phyloP scores from a whole-genome alignment of 2,329 filamentous ascomycete genomes.

The Grosmannia clavigera region DNA sequence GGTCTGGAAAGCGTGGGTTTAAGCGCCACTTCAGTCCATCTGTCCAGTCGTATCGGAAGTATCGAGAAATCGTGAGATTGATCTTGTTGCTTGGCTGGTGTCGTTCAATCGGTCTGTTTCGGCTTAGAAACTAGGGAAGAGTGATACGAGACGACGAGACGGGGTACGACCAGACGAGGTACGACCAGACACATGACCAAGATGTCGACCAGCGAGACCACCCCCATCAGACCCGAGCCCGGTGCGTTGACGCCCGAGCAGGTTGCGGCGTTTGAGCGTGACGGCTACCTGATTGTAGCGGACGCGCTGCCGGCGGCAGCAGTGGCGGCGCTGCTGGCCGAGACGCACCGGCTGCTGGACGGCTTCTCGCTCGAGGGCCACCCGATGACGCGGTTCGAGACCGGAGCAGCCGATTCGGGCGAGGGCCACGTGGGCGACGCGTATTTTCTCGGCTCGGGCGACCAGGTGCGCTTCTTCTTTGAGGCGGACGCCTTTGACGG shows the following conservation, averaged over 20 bases:
- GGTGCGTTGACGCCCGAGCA: constrained; percentile 53
- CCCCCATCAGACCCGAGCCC: too few relatives aligned
- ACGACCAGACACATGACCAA: too few relatives aligned
- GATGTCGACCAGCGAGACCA: background rate
- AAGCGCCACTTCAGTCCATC: too few relatives aligned
- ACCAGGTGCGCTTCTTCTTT: constrained; percentile 95
- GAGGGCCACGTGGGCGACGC: constrained; percentile 75
- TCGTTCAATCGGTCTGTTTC: too few relatives aligned
- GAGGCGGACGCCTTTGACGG: constrained; percentile 80
- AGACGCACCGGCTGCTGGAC: constrained; percentile 63
- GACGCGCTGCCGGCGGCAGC: constrained; percentile 57
- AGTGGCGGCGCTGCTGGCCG: constrained; percentile 54
- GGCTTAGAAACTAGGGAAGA: too few relatives aligned
- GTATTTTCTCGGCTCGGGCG: constrained; percentile 82
- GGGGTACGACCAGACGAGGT: too few relatives aligned
- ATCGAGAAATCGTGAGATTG: too few relatives aligned
- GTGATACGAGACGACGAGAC: too few relatives aligned
- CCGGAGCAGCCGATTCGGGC: constrained; percentile 51
- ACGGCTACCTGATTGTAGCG: constrained; percentile 86
- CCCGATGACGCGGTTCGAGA: constrained; percentile 89
- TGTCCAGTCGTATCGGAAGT: too few relatives aligned
- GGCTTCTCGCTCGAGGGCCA: constrained; percentile 69
- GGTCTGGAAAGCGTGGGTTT: too few relatives aligned
- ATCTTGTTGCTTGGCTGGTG: too few relatives aligned
- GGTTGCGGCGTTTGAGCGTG: constrained; percentile 57